Percentiles rank a stretch among this genome's conserved stretches.
phyloP scores from a whole-genome alignment of 768 basidiomycete species.

The Leccinum imitatum region DNA sequence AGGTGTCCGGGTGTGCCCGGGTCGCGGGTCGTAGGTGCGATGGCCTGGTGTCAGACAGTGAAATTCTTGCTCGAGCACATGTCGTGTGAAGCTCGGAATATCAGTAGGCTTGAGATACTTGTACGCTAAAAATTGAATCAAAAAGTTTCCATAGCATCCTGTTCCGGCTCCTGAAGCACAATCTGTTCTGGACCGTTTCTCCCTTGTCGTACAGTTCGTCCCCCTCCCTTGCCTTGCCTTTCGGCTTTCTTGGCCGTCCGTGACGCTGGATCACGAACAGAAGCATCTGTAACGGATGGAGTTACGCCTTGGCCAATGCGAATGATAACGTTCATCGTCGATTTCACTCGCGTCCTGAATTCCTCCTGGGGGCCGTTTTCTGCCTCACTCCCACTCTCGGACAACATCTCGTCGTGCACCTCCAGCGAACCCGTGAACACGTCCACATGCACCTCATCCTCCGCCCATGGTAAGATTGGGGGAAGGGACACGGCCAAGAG shows the following conservation, averaged over 20 bases:
- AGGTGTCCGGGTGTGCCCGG: neutral
- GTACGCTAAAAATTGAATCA: conserved; percentile 9
- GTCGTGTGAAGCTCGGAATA: neutral
- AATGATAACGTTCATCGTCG: conserved; percentile 59
- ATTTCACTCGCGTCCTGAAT: conserved; percentile 65
- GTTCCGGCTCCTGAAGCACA: conserved; percentile 44
- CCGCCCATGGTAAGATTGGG: conserved; percentile 63
- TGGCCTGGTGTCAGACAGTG: neutral
- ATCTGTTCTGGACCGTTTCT: conserved; percentile 23
- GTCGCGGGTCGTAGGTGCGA: neutral
- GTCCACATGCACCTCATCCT: conserved; percentile 60
- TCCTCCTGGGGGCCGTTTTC: conserved; percentile 55
- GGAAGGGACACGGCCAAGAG: conserved; percentile 71
- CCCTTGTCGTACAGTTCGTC: conserved; percentile 5
- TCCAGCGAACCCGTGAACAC: conserved; percentile 69
- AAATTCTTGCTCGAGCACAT: neutral
- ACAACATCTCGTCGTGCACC: conserved; percentile 73
- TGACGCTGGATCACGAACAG: conserved; percentile 1
- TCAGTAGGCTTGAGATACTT: conserved; percentile 1
- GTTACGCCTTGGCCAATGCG: conserved; percentile 62
- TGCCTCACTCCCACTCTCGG: conserved; percentile 47
- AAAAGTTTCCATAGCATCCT: conserved; percentile 39
- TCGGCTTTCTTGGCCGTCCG: conserved; percentile 9
- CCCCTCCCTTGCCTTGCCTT: conserved; percentile 10
- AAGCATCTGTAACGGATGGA: conserved; percentile 19